Base-by-base conservation (phyloP, 1,139 yeast genomes). In the Zygosaccharomyces sapae region DNA sequence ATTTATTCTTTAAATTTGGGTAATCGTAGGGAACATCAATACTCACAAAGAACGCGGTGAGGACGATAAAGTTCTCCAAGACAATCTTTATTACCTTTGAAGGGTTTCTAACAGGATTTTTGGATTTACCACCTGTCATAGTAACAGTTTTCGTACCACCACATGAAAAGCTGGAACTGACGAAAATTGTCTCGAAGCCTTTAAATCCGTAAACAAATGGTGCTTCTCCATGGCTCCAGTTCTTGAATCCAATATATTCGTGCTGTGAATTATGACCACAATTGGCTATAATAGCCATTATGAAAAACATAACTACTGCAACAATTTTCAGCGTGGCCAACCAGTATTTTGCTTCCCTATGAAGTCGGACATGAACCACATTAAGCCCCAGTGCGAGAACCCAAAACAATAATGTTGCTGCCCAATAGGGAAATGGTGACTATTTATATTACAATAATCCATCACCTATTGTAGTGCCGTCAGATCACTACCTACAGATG, bases 141-240 rank as follows among this genome's bases (percentile, higher is more conserved):
- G 83, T 77, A 44, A 82, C 75, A 6, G 80, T 71, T 62, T 82
- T 88, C 3, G 82, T 75, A 40, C 88, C 87, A 54, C 86, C 86
- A 57, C 75, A 80, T 5, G 86, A 83, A 63, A 80, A 81, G 24
- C 83, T 72, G 1, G 88, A 84, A 18, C 84, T 76, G 34, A 81
- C 74, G 59, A 76, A 62, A 52, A 71, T 37, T 43, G 64, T 47
- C 67, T 80, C 52, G 72, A 74, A 56, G 45, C 62, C 52, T 73
- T 77, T 45, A 55, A 65, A 48, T 47, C 70, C 65, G 67, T 70
- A 55, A 18, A 66, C 70, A 49, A 72, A 70, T 3, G 80, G 78
- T 4, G 76, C 76, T 16, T 68, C 75, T 3, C 70, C 73, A 40
- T 70, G 56, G 35, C 69, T 62, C 81, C 81, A 77, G 58, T 76